phyloP scores from a whole-genome alignment of 345 rosid genomes.

The Citrus mangshanensis region DNA sequence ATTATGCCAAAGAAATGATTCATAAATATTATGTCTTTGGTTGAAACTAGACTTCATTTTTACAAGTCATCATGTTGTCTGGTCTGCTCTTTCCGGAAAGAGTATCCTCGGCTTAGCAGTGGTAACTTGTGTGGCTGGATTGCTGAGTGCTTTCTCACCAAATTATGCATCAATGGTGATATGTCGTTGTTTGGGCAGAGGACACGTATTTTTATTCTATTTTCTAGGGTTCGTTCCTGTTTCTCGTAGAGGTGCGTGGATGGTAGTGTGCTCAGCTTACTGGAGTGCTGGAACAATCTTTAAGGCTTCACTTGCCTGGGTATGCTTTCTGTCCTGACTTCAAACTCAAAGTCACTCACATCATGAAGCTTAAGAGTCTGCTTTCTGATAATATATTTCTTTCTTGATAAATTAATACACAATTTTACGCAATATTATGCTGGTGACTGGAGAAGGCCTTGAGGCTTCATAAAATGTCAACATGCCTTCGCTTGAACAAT shows the following conservation, averaged over 20 bases:
- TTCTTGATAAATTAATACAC: background rate
- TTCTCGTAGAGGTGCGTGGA: constrained; percentile 55
- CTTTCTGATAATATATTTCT: background rate
- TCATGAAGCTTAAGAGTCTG: background rate
- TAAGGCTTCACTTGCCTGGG: constrained; percentile 64
- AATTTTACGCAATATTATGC: background rate
- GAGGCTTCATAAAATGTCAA: background rate
- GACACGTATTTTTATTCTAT: constrained; percentile 50
- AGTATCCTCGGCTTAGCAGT: constrained; percentile 41
- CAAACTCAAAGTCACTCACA: background rate
- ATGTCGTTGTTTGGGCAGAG: constrained; percentile 53
- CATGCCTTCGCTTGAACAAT: background rate
- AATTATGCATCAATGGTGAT: constrained; percentile 34
- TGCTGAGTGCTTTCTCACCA: constrained; percentile 52
- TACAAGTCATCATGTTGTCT: background rate
- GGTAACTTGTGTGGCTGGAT: constrained; percentile 51
- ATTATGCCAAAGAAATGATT: background rate
- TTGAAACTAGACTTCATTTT: background rate
- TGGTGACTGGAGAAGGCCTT: background rate
- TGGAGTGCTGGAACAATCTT: constrained; percentile 57
- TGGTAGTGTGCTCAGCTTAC: constrained; percentile 49
- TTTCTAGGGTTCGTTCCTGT: constrained; percentile 61
- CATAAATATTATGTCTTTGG: background rate
- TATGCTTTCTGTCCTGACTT: constrained; percentile 13
- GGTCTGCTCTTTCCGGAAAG: constrained; percentile 33